These are phyloP conservation scores for Aschersonia sp. DNA, from an alignment of 2,329 filamentous ascomycete species.

Conservation along the genomic window DNA sequence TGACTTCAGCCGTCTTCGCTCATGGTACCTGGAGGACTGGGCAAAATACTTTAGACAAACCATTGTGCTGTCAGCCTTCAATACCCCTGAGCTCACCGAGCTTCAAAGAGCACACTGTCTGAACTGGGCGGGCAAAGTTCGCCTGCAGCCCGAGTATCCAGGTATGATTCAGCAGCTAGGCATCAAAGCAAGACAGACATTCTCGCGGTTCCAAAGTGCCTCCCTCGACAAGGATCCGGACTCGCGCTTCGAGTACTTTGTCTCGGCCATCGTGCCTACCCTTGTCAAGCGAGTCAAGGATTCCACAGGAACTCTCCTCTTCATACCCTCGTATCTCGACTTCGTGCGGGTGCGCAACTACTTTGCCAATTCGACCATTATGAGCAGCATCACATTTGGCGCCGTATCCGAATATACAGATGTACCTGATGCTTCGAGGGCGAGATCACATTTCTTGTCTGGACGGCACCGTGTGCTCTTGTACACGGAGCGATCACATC, in stretches of 20 bases:
- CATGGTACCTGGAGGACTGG: constrained; percentile 85
- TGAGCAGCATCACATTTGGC: constrained; percentile 45
- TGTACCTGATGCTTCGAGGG: constrained; percentile 63
- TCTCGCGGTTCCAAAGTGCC: constrained; percentile 66
- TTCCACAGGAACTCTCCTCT: constrained; percentile 60
- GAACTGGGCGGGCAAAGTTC: constrained; percentile 69
- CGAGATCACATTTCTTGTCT: constrained; percentile 72
- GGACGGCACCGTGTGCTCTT: constrained; percentile 72
- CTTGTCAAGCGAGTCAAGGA: constrained; percentile 55
- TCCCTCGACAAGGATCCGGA: constrained; percentile 68
- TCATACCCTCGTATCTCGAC: constrained; percentile 87
- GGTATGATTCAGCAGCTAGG: constrained; percentile 62
- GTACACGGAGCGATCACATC: constrained; percentile 92
- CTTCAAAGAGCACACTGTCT: constrained; percentile 62
- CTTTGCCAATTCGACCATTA: constrained; percentile 56
- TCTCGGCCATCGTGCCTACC: constrained; percentile 60
- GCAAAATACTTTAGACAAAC: constrained; percentile 75
- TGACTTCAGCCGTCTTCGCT: constrained; percentile 80
- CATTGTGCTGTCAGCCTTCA: constrained; percentile 64
- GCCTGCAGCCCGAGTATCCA: constrained; percentile 53
- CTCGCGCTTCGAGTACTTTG: constrained; percentile 82
- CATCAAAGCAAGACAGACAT: constrained; percentile 68
- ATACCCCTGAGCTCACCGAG: constrained; percentile 76
- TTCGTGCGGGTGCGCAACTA: constrained; percentile 89
- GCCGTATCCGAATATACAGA: constrained; percentile 81